Percentiles rank a stretch among this genome's conserved stretches.
Conservation (phyloP, 352 stramenopile species). For the Phytophthora nicotianae region DNA sequence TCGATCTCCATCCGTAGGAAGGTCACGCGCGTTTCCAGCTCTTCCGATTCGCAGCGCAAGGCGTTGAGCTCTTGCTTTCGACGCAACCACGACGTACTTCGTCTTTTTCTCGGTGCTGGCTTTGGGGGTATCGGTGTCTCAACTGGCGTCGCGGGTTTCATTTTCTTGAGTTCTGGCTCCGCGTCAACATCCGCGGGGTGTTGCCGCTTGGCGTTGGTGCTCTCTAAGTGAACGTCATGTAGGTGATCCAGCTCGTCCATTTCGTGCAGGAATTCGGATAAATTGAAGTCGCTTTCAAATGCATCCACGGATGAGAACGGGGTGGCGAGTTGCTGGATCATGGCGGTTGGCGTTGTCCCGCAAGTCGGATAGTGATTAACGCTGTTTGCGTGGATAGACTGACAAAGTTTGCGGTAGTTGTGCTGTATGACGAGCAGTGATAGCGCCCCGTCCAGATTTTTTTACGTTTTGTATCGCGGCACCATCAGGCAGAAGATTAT, state of each 20-base stretch:
- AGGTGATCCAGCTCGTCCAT: slow-evolving; percentile 29
- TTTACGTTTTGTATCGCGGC: neutral
- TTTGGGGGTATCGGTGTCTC: neutral
- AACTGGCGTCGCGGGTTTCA: neutral
- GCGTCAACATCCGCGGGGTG: neutral
- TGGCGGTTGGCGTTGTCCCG: slow-evolving; percentile 8
- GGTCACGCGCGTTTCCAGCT: slow-evolving; percentile 10
- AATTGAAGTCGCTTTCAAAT: slow-evolving; percentile 19
- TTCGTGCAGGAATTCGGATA: slow-evolving; percentile 27
- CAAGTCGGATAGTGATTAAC: slow-evolving; percentile 32
- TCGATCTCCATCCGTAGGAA: slow-evolving; percentile 14
- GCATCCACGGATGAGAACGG: neutral
- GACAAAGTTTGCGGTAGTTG: neutral
- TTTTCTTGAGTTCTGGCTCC: slow-evolving; percentile 8
- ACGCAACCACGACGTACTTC: slow-evolving; percentile 35
- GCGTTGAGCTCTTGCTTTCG: slow-evolving; percentile 30
- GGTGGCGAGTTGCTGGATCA: slow-evolving; percentile 6
- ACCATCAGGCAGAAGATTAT: neutral
- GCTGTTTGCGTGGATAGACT: neutral
- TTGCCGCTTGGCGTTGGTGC: neutral
- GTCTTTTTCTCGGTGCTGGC: neutral
- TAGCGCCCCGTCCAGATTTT: neutral
- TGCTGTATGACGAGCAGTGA: neutral
- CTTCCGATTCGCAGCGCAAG: slow-evolving; percentile 16
- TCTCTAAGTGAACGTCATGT: slow-evolving; percentile 2